Evolutionary conservation across 2,329 filamentous ascomycete species (phyloP), one percentile per base, ranked within the genome.

Genomic region (Colletotrichum costaricense): DNA sequence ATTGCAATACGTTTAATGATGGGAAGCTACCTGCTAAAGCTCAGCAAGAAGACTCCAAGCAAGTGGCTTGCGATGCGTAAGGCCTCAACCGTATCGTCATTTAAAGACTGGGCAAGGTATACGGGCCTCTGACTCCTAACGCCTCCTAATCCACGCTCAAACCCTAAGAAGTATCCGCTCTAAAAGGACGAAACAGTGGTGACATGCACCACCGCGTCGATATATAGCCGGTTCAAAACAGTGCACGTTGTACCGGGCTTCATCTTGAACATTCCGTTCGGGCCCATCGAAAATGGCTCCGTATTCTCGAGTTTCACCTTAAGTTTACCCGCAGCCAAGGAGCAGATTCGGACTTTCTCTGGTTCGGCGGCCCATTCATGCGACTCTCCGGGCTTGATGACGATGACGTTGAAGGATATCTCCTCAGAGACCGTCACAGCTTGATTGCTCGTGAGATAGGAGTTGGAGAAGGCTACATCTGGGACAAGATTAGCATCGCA

Each of bases 401-500:
- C 77, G 2, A 85, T 63, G 11, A 86, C 80, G 64, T 87, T 83
- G 69, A 86, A 84, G 49, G 79, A 78, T 5, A 86, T 72, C 24
- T 84, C 82, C 26, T 81, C 79, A 0, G 80, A 80, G 4, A 87
- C 77, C 1, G 73, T 74, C 6, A 86, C 78, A 0, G 84, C 79
- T 38, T 82, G 80, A 5, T 80, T 79, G 35, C 80, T 80, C 0
- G 81, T 80, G 4, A 86, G 77, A 72, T 85, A 87, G 0, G 83
- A 78, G 49, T 81, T 84, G 16, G 85, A 87, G 72, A 83, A 86
- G 4, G 82, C 84, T n/a, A 87, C 76, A 35, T 84, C 85, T 87
- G 26, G 11, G 16, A 63, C 12, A 5, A 3, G 1, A 24, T 42
- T 7, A 42, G 56, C 38, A 24, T 42, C 16, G 4, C 1, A 14